These are phyloP conservation scores for Aureobasidium sp. DNA, from an alignment of 2,329 filamentous ascomycete genomes.

Conservation along the genomic window DNA sequence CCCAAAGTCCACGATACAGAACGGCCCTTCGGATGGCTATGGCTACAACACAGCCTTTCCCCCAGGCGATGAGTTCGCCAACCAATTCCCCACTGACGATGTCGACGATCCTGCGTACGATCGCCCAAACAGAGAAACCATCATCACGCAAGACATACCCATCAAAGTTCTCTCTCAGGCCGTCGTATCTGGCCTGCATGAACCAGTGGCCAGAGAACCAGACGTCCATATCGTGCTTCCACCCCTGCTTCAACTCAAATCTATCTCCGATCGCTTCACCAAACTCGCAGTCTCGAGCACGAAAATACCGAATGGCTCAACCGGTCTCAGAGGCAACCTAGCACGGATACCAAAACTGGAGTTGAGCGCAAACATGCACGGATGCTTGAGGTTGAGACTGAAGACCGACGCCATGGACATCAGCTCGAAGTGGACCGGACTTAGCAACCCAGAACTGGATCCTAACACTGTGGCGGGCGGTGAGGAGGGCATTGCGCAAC, in stretches of 20 bases:
- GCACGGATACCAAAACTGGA: slow-evolving; percentile 60
- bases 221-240: slow-evolving; percentile 93
- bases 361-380: slow-evolving; percentile 90
- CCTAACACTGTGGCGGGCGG: slow-evolving; percentile 63
- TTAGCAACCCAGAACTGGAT: slow-evolving; percentile 84
- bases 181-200: slow-evolving; percentile 85
- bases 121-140: slow-evolving; percentile 71
- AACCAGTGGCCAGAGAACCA: slow-evolving; percentile 82
- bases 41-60: neutral
- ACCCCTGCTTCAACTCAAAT: slow-evolving; percentile 79
- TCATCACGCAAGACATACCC: slow-evolving; percentile 94
- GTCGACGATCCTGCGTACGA: slow-evolving; percentile 27
- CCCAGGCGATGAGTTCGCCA: neutral
- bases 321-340: slow-evolving; percentile 30
- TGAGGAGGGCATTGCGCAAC: slow-evolving; percentile 61
- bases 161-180: slow-evolving; percentile 79
- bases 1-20: neutral
- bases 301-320: slow-evolving; percentile 18
- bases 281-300: slow-evolving; percentile 58
- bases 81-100: slow-evolving; percentile 8
- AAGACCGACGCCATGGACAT: slow-evolving; percentile 79
- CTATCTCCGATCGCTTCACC: slow-evolving; percentile 91
- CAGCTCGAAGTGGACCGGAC: slow-evolving; percentile 73
- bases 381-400: slow-evolving; percentile 71
- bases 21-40: neutral